These are phyloP conservation scores for Fusarium sacchari DNA, from an alignment of 2,329 filamentous ascomycete species.

Conservation along the genomic window DNA sequence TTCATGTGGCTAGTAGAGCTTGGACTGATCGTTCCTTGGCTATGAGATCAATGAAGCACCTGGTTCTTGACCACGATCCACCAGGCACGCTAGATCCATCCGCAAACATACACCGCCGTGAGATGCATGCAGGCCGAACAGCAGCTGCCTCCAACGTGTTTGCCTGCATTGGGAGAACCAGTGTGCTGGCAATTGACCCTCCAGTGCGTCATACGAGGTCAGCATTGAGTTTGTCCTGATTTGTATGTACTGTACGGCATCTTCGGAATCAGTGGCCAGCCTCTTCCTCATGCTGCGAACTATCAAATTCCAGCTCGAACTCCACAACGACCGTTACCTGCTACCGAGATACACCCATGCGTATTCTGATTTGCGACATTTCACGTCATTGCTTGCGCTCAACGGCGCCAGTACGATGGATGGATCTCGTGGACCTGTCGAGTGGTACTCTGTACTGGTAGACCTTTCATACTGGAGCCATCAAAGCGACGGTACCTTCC, in stretches of 20 bases:
- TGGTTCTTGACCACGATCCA: constrained; percentile 16
- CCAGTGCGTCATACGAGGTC: constrained; percentile 28
- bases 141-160: too few relatives aligned
- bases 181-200: constrained; percentile 3
- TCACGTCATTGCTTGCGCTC: constrained; percentile 31
- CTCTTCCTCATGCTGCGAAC: neutral
- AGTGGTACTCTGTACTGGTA: too few relatives aligned
- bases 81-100: constrained; percentile 1
- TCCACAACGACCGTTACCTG: neutral
- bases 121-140: constrained; percentile 15
- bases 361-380: neutral
- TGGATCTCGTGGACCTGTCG: constrained; percentile 15
- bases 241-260: constrained; percentile 31
- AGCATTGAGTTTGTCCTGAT: constrained; percentile 12
- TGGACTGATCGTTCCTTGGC: constrained; percentile 20
- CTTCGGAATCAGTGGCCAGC: constrained; percentile 21
- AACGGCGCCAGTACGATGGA: constrained; percentile 9
- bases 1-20: constrained; percentile 16
- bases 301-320: constrained; percentile 1
- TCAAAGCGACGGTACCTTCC: neutral
- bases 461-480: constrained; percentile 1
- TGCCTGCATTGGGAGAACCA: neutral
- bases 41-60: neutral
- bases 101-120: constrained; percentile 30
- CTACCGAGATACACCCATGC: neutral